Percentiles rank a stretch among this genome's conserved stretches.
Evolutionary conservation across 2,329 filamentous ascomycete genomes (phyloP).

Genomic region (Lachnum nothofagi): DNA sequence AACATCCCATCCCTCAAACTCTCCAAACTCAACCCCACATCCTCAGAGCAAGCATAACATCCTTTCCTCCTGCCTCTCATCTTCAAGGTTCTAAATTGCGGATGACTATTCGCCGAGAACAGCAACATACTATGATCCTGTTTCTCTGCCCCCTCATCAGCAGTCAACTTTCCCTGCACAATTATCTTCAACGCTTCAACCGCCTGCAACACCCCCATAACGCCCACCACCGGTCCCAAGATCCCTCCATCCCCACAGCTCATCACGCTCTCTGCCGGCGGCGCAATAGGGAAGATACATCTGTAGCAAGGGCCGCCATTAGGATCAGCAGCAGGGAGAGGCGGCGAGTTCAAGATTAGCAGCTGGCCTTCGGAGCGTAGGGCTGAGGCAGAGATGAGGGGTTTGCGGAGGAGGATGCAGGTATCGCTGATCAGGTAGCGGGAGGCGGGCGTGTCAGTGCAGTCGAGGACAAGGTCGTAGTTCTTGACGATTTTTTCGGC

Average conservation of each 20-base stretch:
- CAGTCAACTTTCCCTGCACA: constrained; percentile 33
- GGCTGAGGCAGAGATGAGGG: constrained; percentile 84
- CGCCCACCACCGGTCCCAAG: constrained; percentile 83
- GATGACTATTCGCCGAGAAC: constrained; percentile 49
- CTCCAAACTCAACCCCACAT: constrained; percentile 57
- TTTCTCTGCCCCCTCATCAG: constrained; percentile 16
- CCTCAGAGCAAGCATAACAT: constrained; percentile 71
- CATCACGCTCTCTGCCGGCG: constrained; percentile 74
- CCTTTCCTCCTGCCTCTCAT: constrained; percentile 63
- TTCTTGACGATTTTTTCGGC: constrained; percentile 59
- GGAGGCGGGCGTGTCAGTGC: constrained; percentile 86
- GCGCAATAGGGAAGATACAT: constrained; percentile 84
- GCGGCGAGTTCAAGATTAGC: constrained; percentile 79
- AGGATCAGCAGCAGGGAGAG: constrained; percentile 51
- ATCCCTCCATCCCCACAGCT: constrained; percentile 93
- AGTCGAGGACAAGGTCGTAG: constrained; percentile 88
- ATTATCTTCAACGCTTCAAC: constrained; percentile 85
- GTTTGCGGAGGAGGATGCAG: constrained; percentile 72
- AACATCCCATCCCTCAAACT: constrained; percentile 50
- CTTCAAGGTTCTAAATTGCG: constrained; percentile 67
- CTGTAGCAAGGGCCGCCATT: constrained; percentile 81
- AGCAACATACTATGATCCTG: constrained; percentile 35
- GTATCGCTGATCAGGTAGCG: constrained; percentile 91
- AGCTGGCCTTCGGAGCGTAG: constrained; percentile 85
- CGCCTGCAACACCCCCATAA: constrained; percentile 89